Evolutionary conservation across 2,329 filamentous ascomycete genomes (phyloP), one percentile per base, ranked within the genome.

Genomic region (Botrytis deweyae): DNA sequence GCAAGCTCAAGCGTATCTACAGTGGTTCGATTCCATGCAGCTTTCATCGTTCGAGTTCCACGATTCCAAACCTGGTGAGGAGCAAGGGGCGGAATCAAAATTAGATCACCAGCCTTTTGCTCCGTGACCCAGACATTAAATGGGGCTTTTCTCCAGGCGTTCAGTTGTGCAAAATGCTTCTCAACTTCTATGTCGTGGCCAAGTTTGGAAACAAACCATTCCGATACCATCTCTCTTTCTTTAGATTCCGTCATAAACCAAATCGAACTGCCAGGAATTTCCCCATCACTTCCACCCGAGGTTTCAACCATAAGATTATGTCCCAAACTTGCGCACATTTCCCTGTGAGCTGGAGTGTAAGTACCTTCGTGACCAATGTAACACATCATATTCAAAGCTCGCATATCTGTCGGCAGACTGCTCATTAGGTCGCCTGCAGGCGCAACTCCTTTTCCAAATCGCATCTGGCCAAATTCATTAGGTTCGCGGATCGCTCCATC

Each of bases 171-270:
- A 83, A 98, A 98, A 82, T 98, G 95, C 77, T 95, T 94, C 81
- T 99, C 96, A 29, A 98, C 93, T 80, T 98, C 95, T 75, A 98
- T 95, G 79, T 99, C 95, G 80, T 99, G 96, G 1, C 96, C 96
- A 8, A 99, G 87, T 82, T 94, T 93, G 1, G 94, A 97, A 67
- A 97, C 85, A 85, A 97, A 99, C 82, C 97, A 98, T 80, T 98
- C 95, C 0, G 94, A 91, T 3, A 98, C 94, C 6, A 95, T 87
- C 75, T 95, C 91, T 2, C 96, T 91, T 80, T 99, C 96, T 79
- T 96, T 97, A 52, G 91, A 94, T 81, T 98, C 94, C 0, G 96
- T 98, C 96, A 99, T 98, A 81, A 98, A 97, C 96, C 96, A 99
- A 55, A 99, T 89, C 0, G 96, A 98, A 72, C 93, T 97, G 2